Base-by-base conservation (phyloP, 495 filamentous ascomycete genomes). In the Hypoxylon rickii region DNA sequence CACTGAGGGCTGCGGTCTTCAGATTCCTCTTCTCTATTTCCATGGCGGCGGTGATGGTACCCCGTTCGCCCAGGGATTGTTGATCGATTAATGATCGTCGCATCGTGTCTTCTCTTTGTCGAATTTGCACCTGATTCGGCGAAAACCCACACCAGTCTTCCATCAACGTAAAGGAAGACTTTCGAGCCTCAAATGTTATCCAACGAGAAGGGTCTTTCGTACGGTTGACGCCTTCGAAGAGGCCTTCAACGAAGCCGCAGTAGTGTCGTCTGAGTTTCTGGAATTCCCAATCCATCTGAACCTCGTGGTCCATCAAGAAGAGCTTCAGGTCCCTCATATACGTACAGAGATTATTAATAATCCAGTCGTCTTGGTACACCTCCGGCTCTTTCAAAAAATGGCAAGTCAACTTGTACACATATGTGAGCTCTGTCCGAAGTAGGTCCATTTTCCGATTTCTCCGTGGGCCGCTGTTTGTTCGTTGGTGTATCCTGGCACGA, bases 81-180 rank as follows among this genome's bases (percentile, higher is more conserved):
- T 83, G 79, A 49, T 84, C 77, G 21, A 94, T 83, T 39, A 91
- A 77, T 16, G 86, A 88, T 61, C 90, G 87, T 52, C 89, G 78
- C 89, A 97, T 95, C 38, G 80, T 87, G 46, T 96, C 88, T 76
- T 97, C 94, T 47, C 91, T 79, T 51, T 89, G 84, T 12, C 85
- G 83, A 29, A 96, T 89, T 51, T 92, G 88, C 24, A 75, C 72
- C 64, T 92, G 92, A 68, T 97, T 96, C 4, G 94, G 90, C 0
- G 94, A 96, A 69, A 94, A 95, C 0, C 95, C 94, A 73, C 95
- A 97, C 94, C 94, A 98, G 49, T 97, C 93, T 68, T 97, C 93
- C 92, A 98, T 97, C 24, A 97, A 72, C 3, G 92, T 86, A 66
- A 97, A 98, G 4, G 92, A 85, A 7, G 94, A 96, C 64, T 96